Evolutionary conservation across 257 asterid genomes (phyloP).

Genomic region (Prunella vulgaris): DNA sequence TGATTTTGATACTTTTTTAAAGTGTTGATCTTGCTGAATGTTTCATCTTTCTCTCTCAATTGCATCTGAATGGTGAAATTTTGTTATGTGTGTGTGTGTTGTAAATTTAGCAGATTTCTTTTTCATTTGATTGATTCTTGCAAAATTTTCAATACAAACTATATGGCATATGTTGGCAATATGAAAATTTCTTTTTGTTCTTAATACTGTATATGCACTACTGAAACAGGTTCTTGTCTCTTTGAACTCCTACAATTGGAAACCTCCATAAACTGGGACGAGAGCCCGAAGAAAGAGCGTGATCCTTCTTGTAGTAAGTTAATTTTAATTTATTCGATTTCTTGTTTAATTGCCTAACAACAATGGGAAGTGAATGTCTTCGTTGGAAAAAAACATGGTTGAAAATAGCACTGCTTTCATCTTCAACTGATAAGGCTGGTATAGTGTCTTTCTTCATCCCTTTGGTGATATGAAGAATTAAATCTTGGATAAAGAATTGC

Average conservation of each 20-base stretch:
- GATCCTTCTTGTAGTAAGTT: constrained; percentile 42
- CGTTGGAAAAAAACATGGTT: neutral
- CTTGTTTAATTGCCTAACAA: neutral
- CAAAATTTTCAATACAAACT: neutral
- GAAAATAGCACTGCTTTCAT: too few relatives aligned
- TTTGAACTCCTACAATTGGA: constrained; percentile 58
- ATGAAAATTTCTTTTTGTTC: neutral
- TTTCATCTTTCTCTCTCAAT: neutral
- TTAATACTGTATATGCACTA: neutral
- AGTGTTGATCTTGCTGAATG: constrained; percentile 1
- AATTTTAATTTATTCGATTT: neutral
- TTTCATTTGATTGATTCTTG: neutral
- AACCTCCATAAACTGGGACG: constrained; percentile 36
- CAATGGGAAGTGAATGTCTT: neutral
- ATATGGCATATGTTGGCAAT: neutral
- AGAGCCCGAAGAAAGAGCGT: constrained; percentile 19
- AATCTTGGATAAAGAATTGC: neutral
- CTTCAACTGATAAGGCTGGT: too few relatives aligned
- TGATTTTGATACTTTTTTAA: neutral
- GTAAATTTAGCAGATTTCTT: neutral
- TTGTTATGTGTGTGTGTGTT: neutral
- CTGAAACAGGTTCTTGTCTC: constrained; percentile 51
- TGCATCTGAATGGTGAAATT: neutral
- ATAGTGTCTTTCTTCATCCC: neutral
- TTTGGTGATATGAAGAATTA: neutral